phyloP scores from a whole-genome alignment of 768 basidiomycete genomes.

The Pholiota conissans region DNA sequence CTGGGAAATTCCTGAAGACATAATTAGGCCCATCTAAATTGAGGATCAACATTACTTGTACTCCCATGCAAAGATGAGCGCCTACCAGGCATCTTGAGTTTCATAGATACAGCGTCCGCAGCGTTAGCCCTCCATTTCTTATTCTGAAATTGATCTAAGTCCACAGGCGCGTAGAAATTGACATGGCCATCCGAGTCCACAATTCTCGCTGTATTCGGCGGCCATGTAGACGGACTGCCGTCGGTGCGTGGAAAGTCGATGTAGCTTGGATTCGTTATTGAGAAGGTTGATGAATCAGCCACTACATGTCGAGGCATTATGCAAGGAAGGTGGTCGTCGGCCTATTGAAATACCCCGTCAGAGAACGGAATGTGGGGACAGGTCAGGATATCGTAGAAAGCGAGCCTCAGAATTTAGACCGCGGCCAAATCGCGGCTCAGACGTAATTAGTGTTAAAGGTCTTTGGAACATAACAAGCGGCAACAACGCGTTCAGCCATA shows the following conservation, averaged over 20 bases:
- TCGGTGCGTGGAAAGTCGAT: constrained; percentile 65
- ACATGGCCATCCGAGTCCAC: constrained; percentile 65
- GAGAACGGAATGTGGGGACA: too few species aligned
- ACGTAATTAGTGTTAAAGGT: neutral
- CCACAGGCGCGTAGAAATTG: constrained; percentile 66
- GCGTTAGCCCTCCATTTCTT: constrained; percentile 58
- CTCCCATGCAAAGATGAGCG: constrained; percentile 2
- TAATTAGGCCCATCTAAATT: constrained; percentile 51
- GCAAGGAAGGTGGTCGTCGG: neutral
- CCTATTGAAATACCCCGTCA: too few species aligned
- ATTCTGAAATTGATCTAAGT: constrained; percentile 46
- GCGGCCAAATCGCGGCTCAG: too few species aligned
- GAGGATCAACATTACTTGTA: constrained; percentile 1
- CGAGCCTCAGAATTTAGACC: too few species aligned
- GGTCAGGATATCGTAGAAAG: too few species aligned
- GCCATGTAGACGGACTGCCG: constrained; percentile 55
- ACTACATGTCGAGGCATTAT: constrained; percentile 28
- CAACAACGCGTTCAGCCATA: neutral
- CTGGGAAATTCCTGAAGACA: constrained; percentile 64
- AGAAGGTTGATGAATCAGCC: constrained; percentile 21
- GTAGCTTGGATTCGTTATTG: constrained; percentile 56
- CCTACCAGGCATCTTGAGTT: constrained; percentile 53
- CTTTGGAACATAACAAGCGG: neutral
- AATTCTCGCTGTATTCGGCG: constrained; percentile 49
- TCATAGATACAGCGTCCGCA: constrained; percentile 40